These are phyloP conservation scores for Hibiscus tridactylites DNA, from an alignment of 345 rosid genomes.

Conservation along the genomic window DNA sequence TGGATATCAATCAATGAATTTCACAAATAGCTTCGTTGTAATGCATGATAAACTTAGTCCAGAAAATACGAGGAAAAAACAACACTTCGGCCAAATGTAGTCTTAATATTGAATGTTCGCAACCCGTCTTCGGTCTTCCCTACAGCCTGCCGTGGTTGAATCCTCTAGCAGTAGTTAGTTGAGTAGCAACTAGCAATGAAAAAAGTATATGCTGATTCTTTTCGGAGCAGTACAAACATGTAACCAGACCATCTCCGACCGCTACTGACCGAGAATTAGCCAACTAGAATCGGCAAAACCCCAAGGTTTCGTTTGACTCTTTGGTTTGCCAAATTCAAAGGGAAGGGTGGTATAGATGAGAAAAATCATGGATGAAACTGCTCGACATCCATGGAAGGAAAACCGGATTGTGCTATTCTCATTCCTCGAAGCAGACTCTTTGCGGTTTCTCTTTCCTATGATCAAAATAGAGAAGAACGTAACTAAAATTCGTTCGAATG, in stretches of 20 bases:
- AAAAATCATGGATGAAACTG: slow-evolving; percentile 53
- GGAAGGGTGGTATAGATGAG: not conserved
- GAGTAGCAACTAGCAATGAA: too few species aligned
- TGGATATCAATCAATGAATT: not conserved
- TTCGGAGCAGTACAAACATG: not conserved
- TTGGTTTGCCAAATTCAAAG: not conserved
- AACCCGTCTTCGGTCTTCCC: too few species aligned
- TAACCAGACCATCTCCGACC: not conserved
- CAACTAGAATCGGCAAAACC: not conserved
- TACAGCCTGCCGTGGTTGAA: too few species aligned
- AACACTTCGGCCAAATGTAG: too few species aligned
- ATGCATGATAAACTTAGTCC: not conserved
- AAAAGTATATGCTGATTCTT: not conserved
- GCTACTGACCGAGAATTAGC: not conserved
- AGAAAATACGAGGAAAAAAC: not conserved
- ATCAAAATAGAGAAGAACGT: slow-evolving; percentile 11
- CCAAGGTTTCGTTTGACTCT: not conserved
- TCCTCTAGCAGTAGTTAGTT: too few species aligned
- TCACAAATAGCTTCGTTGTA: not conserved
- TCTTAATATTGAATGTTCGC: too few species aligned
- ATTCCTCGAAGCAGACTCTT: slow-evolving; percentile 75
- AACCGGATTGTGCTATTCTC: slow-evolving; percentile 47
- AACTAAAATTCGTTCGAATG: slow-evolving; percentile 3
- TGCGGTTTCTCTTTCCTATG: slow-evolving; percentile 85
- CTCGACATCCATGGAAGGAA: slow-evolving; percentile 67